Conservation (phyloP, 768 basidiomycete species). For the Boletus pseudopeckii region DNA sequence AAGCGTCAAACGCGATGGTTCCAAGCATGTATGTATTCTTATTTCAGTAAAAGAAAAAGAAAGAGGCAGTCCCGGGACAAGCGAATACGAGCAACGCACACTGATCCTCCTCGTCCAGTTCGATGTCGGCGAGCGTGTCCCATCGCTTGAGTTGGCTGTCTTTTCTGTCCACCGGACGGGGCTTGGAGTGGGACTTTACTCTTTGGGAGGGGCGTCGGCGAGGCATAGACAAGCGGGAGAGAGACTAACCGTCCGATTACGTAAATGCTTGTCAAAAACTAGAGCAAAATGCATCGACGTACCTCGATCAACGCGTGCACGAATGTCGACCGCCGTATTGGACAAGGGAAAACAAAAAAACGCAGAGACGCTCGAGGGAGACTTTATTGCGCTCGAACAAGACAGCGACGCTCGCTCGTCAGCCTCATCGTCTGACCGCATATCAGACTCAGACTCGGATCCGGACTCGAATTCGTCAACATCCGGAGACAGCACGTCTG, state of each 20-base stretch:
- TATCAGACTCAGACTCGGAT: conserved; percentile 3
- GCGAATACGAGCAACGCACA: conserved; percentile 45
- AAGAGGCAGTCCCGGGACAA: not conserved
- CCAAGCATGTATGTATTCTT: not conserved
- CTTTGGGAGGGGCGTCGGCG: conserved; percentile 39
- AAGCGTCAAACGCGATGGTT: not conserved
- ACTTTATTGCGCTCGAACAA: not conserved
- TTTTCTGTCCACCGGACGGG: conserved; percentile 47
- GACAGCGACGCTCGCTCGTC: not conserved
- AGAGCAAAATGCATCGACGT: not conserved
- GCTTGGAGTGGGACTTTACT: conserved; percentile 34
- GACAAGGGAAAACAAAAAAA: conserved; percentile 6
- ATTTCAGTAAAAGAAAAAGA: conserved; percentile 1
- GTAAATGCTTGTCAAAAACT: conserved; percentile 6
- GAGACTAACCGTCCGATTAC: conserved; percentile 9
- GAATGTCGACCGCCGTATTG: conserved; percentile 4
- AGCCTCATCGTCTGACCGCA: not conserved
- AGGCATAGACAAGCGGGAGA: conserved; percentile 48
- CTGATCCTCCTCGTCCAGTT: conserved; percentile 74
- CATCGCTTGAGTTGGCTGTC: conserved; percentile 60
- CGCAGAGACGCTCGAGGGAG: not conserved
- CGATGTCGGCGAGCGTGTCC: conserved; percentile 65
- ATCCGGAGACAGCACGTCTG: conserved; percentile 33
- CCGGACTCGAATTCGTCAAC: conserved; percentile 34
- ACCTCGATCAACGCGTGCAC: not conserved